Base-by-base conservation (phyloP, 805 yeast genomes). In the Kluyveromyces aestuarii region DNA sequence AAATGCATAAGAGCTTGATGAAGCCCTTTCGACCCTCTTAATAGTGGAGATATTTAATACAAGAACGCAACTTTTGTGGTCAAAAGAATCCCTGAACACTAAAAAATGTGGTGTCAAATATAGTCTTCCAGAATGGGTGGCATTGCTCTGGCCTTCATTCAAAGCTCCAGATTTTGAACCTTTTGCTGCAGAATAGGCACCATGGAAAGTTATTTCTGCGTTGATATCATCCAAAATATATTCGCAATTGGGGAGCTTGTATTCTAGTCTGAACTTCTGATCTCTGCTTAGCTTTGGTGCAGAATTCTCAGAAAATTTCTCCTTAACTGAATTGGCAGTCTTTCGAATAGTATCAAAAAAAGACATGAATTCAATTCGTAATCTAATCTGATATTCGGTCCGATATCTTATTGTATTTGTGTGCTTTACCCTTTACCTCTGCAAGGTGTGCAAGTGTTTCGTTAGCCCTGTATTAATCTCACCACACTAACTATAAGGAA, bases 1-100 rank as follows among this genome's bases (percentile, higher is more conserved):
- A 67, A 89, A 86, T 17, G 86, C 82, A 61, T 82, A 85, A 1
- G 86, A 74, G 48, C 81, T 74, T 1, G 87, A 74, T 10, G 95
- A 95, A 18, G 88, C 74, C 47, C 97, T 74, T 62, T 91, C 96
- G 16, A 93, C 95, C 52, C 88, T 82, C 59, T 84, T 81, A 37
- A 93, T 69, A 1, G 96, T 79, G 1, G 90, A 79, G 40, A 93
- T 67, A 52, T 91, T 93, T 27, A 91, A 56, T 2, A 75, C 75
- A 59, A 91, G 77, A 6, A 79, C 75, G 61, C 93, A 84, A 41
- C 81, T 76, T 48, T 80, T 73, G 43, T 75, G 73, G 57, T 88
- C 95, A 56, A 79, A 80, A 7, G 78, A 74, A 56, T 87, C 88
- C 50, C 79, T 73, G 60, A 90, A 91, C 19, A 86, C 78, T 37